Base-by-base conservation (phyloP, 257 asterid species). In the Pogostemon cablin region DNA sequence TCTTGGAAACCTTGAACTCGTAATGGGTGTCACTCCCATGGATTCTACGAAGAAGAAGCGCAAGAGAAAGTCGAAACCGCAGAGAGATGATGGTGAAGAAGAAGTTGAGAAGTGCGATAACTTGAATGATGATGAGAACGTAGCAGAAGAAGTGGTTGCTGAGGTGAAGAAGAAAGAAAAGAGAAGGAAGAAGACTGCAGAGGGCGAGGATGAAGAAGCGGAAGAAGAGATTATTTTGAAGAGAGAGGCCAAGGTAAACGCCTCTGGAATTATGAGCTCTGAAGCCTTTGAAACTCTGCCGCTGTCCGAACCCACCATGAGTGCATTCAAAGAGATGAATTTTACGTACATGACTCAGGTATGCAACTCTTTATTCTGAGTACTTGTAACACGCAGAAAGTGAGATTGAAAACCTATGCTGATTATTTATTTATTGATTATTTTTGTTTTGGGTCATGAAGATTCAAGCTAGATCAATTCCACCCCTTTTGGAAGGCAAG, bases 331-430 rank as follows among this genome's bases (percentile, higher is more conserved):
- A 66, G 99, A 89, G 4, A 76, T 85, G 87, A 85, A 86, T 1
- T 91, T 95, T 73, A 72, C 82, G 80, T 80, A 78, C 74, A 95
- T 95, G 99, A 95, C 98, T 64, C 92, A 91, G 98, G 99, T 95
- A 80, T 7, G 40, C 25, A 25, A 8, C 59, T 9, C 9, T 0
- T 3, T 48, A 5, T 59, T 63, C 20, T 38, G 6, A 8, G 52
- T 49, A 37, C 9, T 68, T 50, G 32, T 25, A 25, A 11, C 6
- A 11, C 9, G 0, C 25, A 37, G 47, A 60, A 9, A 50, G 15
- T 25, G 43, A 9, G 42, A 39, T 8, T 37, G 0, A 5, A 58
- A 68, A 3, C 34, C 42, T 70, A 1, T 62, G 41, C 59, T 77
- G 39, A 8, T 49, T 48, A 10, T 32, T 63, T 46, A 44, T 40